These are phyloP conservation scores for Metschnikowia vanudenii DNA, from an alignment of 805 yeast genomes.

Conservation along the genomic window DNA sequence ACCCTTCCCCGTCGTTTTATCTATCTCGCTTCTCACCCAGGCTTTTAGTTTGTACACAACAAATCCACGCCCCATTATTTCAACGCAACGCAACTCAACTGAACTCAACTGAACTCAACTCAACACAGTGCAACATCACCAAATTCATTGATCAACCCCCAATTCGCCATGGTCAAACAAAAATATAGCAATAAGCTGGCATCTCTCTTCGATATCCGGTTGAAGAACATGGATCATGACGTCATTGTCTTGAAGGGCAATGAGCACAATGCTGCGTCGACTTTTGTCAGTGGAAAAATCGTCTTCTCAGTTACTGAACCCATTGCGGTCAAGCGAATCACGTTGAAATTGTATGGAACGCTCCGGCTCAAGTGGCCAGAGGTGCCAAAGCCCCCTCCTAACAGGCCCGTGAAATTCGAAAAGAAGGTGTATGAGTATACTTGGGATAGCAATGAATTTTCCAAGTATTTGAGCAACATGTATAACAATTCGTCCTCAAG, in stretches of 20 bases:
- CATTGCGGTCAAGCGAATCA: conserved; percentile 59
- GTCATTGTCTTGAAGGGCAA: conserved; percentile 80
- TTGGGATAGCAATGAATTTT: conserved; percentile 70
- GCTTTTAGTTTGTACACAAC: neutral
- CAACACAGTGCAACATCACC: neutral
- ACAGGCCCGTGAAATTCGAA: conserved; percentile 53
- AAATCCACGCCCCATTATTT: too few relatives aligned
- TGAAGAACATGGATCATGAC: conserved; percentile 69
- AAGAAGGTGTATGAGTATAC: conserved; percentile 68
- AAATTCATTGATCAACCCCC: neutral
- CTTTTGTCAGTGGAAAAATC: conserved; percentile 71
- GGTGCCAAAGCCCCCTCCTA: conserved; percentile 40
- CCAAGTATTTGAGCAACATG: conserved; percentile 36
- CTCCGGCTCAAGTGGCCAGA: conserved; percentile 61
- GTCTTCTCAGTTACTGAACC: conserved; percentile 78
- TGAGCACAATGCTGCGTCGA: conserved; percentile 74
- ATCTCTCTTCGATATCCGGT: conserved; percentile 48
- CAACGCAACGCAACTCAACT: too few relatives aligned
- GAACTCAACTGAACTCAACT: too few relatives aligned
- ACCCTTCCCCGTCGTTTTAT: neutral
- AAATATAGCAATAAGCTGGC: conserved; percentile 26
- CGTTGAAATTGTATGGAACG: conserved; percentile 65
- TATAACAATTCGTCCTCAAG: conserved; percentile 23
- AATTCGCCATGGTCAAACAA: conserved; percentile 20
- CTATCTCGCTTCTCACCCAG: neutral